These are phyloP conservation scores for Phytopythium helicoides DNA, from an alignment of 352 stramenopile genomes.

Conservation along the genomic window DNA sequence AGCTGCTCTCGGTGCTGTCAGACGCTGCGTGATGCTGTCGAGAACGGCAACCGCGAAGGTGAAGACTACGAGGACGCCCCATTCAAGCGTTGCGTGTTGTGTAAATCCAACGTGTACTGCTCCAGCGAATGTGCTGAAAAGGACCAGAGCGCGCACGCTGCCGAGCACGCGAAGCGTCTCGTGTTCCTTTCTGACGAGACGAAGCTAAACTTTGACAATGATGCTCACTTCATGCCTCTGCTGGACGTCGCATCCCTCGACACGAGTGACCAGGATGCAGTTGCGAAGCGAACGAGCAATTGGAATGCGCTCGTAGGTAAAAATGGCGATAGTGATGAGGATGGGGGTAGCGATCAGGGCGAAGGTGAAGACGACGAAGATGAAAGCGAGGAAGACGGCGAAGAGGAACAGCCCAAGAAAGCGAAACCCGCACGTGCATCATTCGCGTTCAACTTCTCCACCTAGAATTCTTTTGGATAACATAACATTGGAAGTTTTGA, in stretches of 20 bases:
- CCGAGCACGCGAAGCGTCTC: constrained; percentile 65
- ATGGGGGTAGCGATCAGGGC: constrained; percentile 16
- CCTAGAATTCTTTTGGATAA: constrained; percentile 4
- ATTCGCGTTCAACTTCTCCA: constrained; percentile 46
- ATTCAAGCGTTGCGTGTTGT: constrained; percentile 67
- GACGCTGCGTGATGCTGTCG: constrained; percentile 26
- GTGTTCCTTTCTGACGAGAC: constrained; percentile 61
- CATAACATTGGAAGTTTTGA: too few relatives aligned
- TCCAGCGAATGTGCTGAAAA: constrained; percentile 40
- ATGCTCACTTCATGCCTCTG: constrained; percentile 57
- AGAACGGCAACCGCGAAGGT: constrained; percentile 19
- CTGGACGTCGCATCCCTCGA: constrained; percentile 29
- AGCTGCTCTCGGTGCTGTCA: constrained; percentile 60
- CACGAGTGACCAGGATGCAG: constrained; percentile 26
- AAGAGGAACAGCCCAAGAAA: constrained; percentile 18
- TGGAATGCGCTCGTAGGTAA: constrained; percentile 33
- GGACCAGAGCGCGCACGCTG: constrained; percentile 39
- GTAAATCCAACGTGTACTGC: constrained; percentile 83
- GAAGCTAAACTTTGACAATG: constrained; percentile 63
- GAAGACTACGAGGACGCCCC: constrained; percentile 25
- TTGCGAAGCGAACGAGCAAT: constrained; percentile 37
- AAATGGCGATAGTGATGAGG: constrained; percentile 14
- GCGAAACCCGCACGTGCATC: constrained; percentile 11
- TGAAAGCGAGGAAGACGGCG: constrained; percentile 17
- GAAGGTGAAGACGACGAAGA: neutral